These are phyloP conservation scores for Boletus barrowsii DNA, from an alignment of 768 basidiomycete species.

Conservation along the genomic window DNA sequence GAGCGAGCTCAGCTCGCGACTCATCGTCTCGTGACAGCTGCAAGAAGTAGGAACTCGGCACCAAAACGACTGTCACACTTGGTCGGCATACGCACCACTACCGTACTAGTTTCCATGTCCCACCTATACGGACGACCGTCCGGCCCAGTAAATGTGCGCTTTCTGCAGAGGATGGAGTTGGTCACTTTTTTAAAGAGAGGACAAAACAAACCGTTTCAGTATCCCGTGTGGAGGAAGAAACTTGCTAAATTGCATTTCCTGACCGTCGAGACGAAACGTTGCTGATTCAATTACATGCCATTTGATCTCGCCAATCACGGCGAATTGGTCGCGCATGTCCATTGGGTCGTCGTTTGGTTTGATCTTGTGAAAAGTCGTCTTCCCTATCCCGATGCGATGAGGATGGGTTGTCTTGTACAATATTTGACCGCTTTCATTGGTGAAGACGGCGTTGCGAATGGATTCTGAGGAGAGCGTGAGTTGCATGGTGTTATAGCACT, in stretches of 20 bases:
- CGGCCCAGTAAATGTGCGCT: conserved; percentile 29
- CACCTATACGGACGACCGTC: conserved; percentile 34
- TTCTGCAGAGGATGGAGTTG: not conserved
- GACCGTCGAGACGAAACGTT: conserved; percentile 27
- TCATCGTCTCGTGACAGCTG: conserved; percentile 20
- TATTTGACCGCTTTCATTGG: conserved; percentile 22
- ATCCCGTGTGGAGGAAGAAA: conserved; percentile 23
- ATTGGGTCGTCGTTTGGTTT: conserved; percentile 12
- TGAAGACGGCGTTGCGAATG: conserved; percentile 19
- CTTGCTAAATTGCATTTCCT: conserved; percentile 21
- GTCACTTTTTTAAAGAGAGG: not conserved
- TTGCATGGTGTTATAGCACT: no score
- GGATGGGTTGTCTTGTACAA: conserved; percentile 25
- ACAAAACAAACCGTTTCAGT: conserved; percentile 10
- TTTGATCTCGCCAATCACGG: conserved; percentile 32
- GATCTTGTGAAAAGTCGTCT: conserved; percentile 23
- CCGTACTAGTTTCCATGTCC: conserved; percentile 18
- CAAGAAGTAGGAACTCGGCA: not conserved
- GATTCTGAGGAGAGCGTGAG: conserved; percentile 20
- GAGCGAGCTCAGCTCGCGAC: conserved; percentile 8
- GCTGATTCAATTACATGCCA: conserved; percentile 27
- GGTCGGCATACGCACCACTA: conserved; percentile 7
- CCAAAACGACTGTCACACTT: not conserved
- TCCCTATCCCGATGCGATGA: not conserved
- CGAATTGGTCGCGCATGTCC: conserved; percentile 28